A percentile compares a stretch with the other conserved stretches of the same genome.
Conservation (phyloP, 2,329 filamentous ascomycete species). For the Arthrobotrys pseudoclavata region DNA sequence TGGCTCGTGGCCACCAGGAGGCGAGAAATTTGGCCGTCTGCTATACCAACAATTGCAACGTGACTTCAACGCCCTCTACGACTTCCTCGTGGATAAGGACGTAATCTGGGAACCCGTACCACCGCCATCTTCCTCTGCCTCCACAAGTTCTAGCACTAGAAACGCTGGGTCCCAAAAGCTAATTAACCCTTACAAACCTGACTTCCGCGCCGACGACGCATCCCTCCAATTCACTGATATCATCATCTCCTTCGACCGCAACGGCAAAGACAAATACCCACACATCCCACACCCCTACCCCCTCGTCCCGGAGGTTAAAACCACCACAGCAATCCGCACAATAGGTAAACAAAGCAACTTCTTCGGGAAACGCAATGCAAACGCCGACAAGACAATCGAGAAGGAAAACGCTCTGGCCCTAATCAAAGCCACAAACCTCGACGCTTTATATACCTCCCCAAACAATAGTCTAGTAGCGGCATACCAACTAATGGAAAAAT, state of each 20-base stretch:
- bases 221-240: slow-evolving; percentile 77
- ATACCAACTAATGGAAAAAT: slow-evolving; percentile 73
- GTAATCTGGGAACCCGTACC: slow-evolving; percentile 71
- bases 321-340: slow-evolving; percentile 40
- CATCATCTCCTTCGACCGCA: slow-evolving; percentile 76
- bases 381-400: slow-evolving; percentile 65
- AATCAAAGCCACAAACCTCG: slow-evolving; percentile 74
- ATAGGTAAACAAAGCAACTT: slow-evolving; percentile 61
- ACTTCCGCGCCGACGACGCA: slow-evolving; percentile 67
- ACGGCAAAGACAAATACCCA: slow-evolving; percentile 73
- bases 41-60: slow-evolving; percentile 73
- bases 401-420: slow-evolving; percentile 72
- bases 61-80: slow-evolving; percentile 78
- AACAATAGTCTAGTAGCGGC: slow-evolving; percentile 72
- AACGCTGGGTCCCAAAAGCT: slow-evolving; percentile 53
- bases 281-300: slow-evolving; percentile 78
- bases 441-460: slow-evolving; percentile 71
- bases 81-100: slow-evolving; percentile 78
- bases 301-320: slow-evolving; percentile 69
- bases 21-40: slow-evolving; percentile 72
- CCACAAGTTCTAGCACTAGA: slow-evolving; percentile 54
- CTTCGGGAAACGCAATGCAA: slow-evolving; percentile 60
- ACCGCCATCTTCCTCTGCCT: slow-evolving; percentile 63
- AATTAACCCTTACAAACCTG: slow-evolving; percentile 60
- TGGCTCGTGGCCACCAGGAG: slow-evolving; percentile 74